Percentiles rank a stretch among this genome's conserved stretches.
Conservation (phyloP, 2,329 filamentous ascomycete species). For the Exophiala viscosa region DNA sequence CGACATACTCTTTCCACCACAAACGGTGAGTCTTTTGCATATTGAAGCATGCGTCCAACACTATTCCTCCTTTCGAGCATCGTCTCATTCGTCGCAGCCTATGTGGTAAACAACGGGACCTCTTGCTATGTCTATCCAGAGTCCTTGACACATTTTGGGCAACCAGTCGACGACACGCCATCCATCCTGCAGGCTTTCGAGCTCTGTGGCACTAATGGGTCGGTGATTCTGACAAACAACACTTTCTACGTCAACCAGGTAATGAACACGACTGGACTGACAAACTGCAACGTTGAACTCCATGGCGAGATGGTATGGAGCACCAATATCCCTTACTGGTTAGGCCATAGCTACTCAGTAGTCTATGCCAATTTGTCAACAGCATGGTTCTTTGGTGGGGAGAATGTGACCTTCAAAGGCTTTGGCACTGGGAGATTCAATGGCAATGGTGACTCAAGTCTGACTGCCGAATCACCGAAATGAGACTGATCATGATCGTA, state of each 20-base stretch:
- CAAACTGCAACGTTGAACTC: constrained; percentile 43
- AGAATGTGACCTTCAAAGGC: constrained; percentile 65
- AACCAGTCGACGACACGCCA: constrained; percentile 45
- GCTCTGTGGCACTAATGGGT: constrained; percentile 61
- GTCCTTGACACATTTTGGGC: constrained; percentile 10
- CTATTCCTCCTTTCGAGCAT: too few species aligned
- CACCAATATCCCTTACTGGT: constrained; percentile 67
- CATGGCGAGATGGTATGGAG: constrained; percentile 61
- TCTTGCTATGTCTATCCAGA: constrained; percentile 10
- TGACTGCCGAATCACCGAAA: background rate
- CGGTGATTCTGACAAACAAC: constrained; percentile 55
- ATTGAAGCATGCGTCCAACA: too few species aligned
- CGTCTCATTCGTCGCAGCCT: background rate
- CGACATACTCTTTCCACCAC: too few species aligned
- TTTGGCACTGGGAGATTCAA: constrained; percentile 54
- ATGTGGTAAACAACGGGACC: constrained; percentile 12
- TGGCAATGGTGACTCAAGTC: constrained; percentile 47
- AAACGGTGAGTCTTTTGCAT: too few species aligned
- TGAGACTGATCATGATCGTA: background rate
- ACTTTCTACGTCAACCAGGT: constrained; percentile 28
- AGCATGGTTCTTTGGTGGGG: constrained; percentile 65
- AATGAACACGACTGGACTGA: constrained; percentile 19
- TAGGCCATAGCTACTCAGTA: constrained; percentile 60
- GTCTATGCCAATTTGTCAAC: constrained; percentile 64
- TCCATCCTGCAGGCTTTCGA: constrained; percentile 55